Base-by-base conservation (phyloP, 1,284 basidiomycete genomes). In the Pyrrhoderma lamaoense region DNA sequence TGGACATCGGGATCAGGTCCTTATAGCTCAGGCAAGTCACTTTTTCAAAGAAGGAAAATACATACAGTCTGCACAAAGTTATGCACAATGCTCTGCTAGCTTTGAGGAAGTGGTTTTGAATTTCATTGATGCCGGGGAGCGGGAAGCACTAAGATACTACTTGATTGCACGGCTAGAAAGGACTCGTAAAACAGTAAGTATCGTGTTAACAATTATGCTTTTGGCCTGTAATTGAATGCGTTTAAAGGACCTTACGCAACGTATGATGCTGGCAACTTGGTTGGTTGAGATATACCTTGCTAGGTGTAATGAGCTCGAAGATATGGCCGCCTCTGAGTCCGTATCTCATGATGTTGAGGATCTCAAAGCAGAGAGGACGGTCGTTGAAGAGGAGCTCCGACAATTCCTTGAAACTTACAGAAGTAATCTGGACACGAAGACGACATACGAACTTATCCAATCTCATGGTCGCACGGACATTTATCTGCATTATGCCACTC, bases 201-300 rank as follows among this genome's bases (percentile, higher is more conserved):
- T 31, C 44, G 11, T 31, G 11, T 27, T 37, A 4, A 16, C 25
- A 8, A 46, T 36, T 37, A 13, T n/a, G n/a, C 47, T 45, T 21
- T 8, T 22, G 18, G 23, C 21, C 22, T 42, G 19, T 14, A 9
- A 1, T 13, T 13, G 23, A 36, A 42, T 14, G 14, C 31, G n/a
- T 42, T 49, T 51, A 16, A 56, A 94, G 91, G 92, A 96, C 60
- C 60, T 90, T 43, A 93, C 91, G 0, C 93, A 97, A 65, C 79
- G 96, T 31, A 93, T 95, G 85, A 95, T 99, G 87, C 74, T 99
- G 7, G 93, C 96, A 1, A 98, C 94, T 0, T 99, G 96, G 96
- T 83, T 99, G 5, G 85, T 96, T 25, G 96, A 99, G 67, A 93
- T 99, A 58, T 98, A 94, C 64, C 79, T 99, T 19, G 89, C 86